phyloP scores from a whole-genome alignment of 2,329 filamentous ascomycete species.

The Trichoderma harzianum region DNA sequence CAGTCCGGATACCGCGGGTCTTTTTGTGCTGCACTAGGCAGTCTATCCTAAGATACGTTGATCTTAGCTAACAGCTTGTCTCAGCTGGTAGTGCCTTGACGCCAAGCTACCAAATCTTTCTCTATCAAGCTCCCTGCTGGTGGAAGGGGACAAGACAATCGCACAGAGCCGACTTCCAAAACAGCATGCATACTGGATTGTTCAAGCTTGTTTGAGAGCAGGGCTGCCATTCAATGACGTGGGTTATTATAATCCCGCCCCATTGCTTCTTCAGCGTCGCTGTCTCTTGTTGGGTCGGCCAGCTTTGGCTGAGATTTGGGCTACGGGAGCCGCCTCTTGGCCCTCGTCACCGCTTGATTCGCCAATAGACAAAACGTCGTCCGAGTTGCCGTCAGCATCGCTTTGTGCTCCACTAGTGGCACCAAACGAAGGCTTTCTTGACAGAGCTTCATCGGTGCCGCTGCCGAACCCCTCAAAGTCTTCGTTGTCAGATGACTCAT shows the following conservation, averaged over 20 bases:
- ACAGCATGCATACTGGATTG: neutral
- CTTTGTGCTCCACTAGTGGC: conserved; percentile 32
- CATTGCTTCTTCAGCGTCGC: conserved; percentile 23
- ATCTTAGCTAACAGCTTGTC: conserved; percentile 1
- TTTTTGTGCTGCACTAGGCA: neutral
- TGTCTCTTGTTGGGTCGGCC: conserved; percentile 27
- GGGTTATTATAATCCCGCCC: neutral
- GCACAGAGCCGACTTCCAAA: neutral
- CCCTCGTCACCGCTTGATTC: conserved; percentile 36
- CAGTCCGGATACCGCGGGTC: neutral
- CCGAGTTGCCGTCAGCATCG: conserved; percentile 41
- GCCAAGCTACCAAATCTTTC: neutral
- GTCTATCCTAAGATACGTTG: neutral
- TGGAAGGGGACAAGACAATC: neutral
- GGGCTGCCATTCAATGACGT: neutral
- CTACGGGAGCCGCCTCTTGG: conserved; percentile 21
- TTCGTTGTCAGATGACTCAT: conserved; percentile 33
- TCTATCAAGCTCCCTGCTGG: neutral
- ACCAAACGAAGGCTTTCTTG: conserved; percentile 32
- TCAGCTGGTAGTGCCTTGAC: neutral
- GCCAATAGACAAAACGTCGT: conserved; percentile 33
- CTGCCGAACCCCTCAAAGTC: conserved; percentile 40
- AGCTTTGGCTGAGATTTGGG: conserved; percentile 4
- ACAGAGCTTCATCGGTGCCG: conserved; percentile 33
- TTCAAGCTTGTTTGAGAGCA: neutral